Evolutionary conservation across 1,139 yeast genomes (phyloP).

Genomic region (Oligophagozyma castellii): DNA sequence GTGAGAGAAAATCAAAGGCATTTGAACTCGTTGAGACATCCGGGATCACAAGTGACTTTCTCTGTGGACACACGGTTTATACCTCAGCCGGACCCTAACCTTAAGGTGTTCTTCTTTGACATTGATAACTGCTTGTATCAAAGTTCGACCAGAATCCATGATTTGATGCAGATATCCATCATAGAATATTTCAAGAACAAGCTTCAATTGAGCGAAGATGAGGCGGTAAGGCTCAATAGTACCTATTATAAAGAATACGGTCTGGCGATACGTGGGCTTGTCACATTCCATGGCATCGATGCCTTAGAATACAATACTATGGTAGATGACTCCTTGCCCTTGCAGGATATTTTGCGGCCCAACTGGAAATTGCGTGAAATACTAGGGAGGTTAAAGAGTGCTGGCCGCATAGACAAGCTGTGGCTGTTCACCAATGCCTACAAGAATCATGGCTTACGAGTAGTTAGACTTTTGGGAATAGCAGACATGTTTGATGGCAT

Average conservation of each 20-base stretch:
- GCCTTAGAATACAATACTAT: constrained; percentile 76
- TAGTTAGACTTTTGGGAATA: constrained; percentile 62
- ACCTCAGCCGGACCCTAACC: constrained; percentile 16
- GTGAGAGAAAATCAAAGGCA: constrained; percentile 21
- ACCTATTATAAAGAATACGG: constrained; percentile 80
- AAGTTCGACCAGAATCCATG: constrained; percentile 61
- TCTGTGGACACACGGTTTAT: constrained; percentile 12
- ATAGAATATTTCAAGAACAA: constrained; percentile 63
- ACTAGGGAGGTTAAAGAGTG: constrained; percentile 33
- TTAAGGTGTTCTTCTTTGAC: constrained; percentile 57
- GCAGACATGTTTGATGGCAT: constrained; percentile 90
- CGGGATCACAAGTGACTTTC: constrained; percentile 23
- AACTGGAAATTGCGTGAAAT: constrained; percentile 39
- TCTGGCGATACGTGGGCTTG: constrained; percentile 82
- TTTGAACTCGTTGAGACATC: constrained; percentile 23
- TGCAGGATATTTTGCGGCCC: constrained; percentile 58
- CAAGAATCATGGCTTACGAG: constrained; percentile 72
- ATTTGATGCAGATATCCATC: constrained; percentile 75
- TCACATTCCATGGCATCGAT: constrained; percentile 66
- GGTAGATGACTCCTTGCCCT: constrained; percentile 90
- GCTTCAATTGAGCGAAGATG: constrained; percentile 47
- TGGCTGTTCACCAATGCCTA: constrained; percentile 96
- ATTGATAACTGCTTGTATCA: constrained; percentile 84
- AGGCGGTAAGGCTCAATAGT: constrained; percentile 57
- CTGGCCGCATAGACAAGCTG: constrained; percentile 37